Conservation (phyloP, 495 filamentous ascomycete species). For the Talaromyces proteolyticus region DNA sequence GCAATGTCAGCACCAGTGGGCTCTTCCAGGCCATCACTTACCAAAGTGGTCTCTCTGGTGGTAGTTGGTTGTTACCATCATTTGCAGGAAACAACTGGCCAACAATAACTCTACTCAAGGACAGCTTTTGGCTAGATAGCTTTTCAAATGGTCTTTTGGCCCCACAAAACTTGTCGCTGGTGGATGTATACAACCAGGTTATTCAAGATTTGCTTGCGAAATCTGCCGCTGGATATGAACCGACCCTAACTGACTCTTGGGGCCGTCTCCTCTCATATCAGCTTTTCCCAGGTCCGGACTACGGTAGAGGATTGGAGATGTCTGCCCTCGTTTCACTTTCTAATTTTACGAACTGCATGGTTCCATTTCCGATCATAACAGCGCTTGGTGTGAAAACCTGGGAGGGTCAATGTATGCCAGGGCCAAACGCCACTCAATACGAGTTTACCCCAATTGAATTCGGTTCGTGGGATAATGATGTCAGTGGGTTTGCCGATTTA, state of each 20-base stretch:
- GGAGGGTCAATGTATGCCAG: constrained; percentile 24
- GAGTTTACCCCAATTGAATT: constrained; percentile 42
- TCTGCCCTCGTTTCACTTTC: neutral
- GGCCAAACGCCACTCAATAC: constrained; percentile 41
- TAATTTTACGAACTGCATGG: neutral
- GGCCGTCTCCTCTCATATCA: constrained; percentile 34
- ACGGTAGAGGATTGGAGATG: constrained; percentile 17
- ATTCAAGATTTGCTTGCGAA: constrained; percentile 14
- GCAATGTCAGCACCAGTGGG: constrained; percentile 25
- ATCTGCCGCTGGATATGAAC: constrained; percentile 29
- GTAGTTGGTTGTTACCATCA: constrained; percentile 38
- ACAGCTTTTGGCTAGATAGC: constrained; percentile 28
- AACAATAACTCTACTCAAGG: constrained; percentile 27
- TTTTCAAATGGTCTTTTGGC: constrained; percentile 10
- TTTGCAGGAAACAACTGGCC: constrained; percentile 37
- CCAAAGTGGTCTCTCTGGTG: constrained; percentile 38
- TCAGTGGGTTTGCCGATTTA: constrained; percentile 32
- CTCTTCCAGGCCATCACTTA: constrained; percentile 41
- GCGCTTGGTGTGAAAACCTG: constrained; percentile 20
- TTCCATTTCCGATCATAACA: constrained; percentile 42
- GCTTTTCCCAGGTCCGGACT: constrained; percentile 26
- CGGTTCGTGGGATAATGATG: constrained; percentile 35
- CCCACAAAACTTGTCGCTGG: neutral
- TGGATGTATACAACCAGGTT: neutral
- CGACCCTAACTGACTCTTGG: constrained; percentile 34